Evolutionary conservation across 805 yeast species (phyloP), one percentile per base, ranked within the genome.

Genomic region (Candida golubevii): DNA sequence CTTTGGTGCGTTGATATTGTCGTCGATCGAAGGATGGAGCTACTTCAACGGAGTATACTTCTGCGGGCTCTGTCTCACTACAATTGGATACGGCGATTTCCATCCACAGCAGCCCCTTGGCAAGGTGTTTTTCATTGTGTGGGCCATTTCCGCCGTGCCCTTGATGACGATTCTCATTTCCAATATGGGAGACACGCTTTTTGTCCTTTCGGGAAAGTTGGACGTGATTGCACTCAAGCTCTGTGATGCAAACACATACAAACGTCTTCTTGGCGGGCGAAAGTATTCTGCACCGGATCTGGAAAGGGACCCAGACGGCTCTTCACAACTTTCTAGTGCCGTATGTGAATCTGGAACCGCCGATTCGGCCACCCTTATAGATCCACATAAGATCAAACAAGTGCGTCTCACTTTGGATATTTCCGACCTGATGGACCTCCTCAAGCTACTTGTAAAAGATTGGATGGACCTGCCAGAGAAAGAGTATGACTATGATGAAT

Each of bases 111-210:
- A 82, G 0, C 64, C 81, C 1, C 82, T 85, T 6, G 95, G 95
- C 0, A 66, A 84, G 35, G 76, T 83, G 0, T 79, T 88, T 52
- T 88, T 88, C 55, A 79, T 86, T 7, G 63, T 80, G 8, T 89
- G 96, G 96, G 84, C 89, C 0, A 59, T 89, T 15, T 68, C 80
- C 7, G 95, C 96, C 0, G 83, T 89, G 18, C 97, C 97, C 1
- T 69, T 88, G 41, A 88, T 88, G 95, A 85, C 96, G 2, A 82
- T 83, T 13, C 70, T 88, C 44, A 79, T 88, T 33, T 82, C 90
- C 1, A 80, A 79, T 41, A 67, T 83, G 38, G 87, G 91, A 49
- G 95, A 86, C 58, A 67, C 77, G 13, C 53, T 80, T 7, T 67
- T 75, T 58, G 59, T 60, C 28, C 39, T 57, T 35, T 63, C 62